A percentile compares a stretch with the other conserved stretches of the same genome.
phyloP scores from a whole-genome alignment of 2,329 filamentous ascomycete species.

The Paramyrothecium sp. region DNA sequence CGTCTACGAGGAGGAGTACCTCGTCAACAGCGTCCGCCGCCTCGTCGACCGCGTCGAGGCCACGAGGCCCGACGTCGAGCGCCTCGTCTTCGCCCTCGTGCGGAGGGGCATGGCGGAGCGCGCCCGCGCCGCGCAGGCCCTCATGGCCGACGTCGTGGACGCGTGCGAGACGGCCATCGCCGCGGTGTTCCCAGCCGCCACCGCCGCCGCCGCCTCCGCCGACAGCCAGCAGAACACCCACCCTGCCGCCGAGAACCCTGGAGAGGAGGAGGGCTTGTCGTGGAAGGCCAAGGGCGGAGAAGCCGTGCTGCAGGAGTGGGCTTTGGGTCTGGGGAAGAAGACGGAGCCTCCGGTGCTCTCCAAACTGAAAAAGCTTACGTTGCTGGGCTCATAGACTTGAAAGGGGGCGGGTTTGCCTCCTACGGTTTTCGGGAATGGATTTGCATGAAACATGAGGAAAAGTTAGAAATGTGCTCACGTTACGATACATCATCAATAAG shows the following conservation, averaged over 20 bases:
- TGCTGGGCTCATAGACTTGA: slow-evolving; percentile 40
- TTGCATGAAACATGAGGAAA: not conserved
- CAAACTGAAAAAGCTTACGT: slow-evolving; percentile 45
- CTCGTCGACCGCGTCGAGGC: slow-evolving; percentile 80
- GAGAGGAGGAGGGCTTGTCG: slow-evolving; percentile 15
- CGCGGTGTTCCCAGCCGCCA: slow-evolving; percentile 61
- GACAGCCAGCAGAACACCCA: not conserved
- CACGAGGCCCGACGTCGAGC: slow-evolving; percentile 68
- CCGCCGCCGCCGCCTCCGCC: slow-evolving; percentile 17
- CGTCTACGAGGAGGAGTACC: slow-evolving; percentile 96
- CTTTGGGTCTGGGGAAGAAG: slow-evolving; percentile 43
- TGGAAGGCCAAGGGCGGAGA: slow-evolving; percentile 46
- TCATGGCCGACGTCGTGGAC: slow-evolving; percentile 72
- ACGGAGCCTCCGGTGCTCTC: slow-evolving; percentile 49
- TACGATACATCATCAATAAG: not conserved
- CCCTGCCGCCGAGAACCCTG: slow-evolving; percentile 11
- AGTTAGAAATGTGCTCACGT: not conserved
- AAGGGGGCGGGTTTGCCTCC: too few species aligned
- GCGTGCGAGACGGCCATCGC: slow-evolving; percentile 64
- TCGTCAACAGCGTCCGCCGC: slow-evolving; percentile 81
- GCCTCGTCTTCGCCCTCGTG: slow-evolving; percentile 74
- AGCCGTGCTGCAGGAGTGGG: slow-evolving; percentile 50
- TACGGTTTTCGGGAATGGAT: too few species aligned
- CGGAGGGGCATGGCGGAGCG: slow-evolving; percentile 85
- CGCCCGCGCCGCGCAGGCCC: slow-evolving; percentile 71